Conservation (phyloP, 257 asterid species). For the Solanum corneliomulleri region DNA sequence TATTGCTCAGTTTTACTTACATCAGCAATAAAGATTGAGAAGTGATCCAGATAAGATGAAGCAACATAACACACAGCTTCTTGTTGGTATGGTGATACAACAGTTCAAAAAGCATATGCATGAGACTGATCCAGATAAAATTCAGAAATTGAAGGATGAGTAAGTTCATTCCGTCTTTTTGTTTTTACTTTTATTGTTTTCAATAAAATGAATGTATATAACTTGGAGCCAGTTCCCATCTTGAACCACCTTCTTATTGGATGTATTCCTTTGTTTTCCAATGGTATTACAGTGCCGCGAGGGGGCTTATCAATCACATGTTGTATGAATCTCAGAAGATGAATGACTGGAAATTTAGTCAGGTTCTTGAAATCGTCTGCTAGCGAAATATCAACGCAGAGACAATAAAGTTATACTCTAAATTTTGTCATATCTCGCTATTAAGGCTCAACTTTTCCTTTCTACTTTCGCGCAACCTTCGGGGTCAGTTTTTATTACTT, state of each 20-base stretch:
- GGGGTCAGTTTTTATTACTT: neutral
- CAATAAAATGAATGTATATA: neutral
- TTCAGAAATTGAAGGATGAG: conserved; percentile 83
- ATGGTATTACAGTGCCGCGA: conserved; percentile 57
- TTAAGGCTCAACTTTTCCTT: neutral
- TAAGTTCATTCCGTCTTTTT: conserved; percentile 21
- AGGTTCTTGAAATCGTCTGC: conserved; percentile 11
- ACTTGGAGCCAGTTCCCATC: neutral
- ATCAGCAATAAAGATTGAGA: neutral
- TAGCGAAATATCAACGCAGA: neutral
- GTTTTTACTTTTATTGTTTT: neutral
- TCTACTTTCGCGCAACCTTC: neutral
- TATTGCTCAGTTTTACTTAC: neutral
- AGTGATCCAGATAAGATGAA: conserved; percentile 12
- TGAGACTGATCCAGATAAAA: conserved; percentile 84
- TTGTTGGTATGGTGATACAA: conserved; percentile 63
- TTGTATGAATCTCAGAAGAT: conserved; percentile 62
- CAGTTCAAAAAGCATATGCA: conserved; percentile 79
- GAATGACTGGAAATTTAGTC: conserved; percentile 60
- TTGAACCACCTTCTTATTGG: neutral
- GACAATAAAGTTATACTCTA: neutral
- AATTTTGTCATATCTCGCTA: neutral
- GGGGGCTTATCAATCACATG: conserved; percentile 94
- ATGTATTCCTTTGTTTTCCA: neutral
- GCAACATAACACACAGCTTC: conserved; percentile 74